phyloP scores from a whole-genome alignment of 2,329 filamentous ascomycete genomes.

The Fusarium sublunatum region DNA sequence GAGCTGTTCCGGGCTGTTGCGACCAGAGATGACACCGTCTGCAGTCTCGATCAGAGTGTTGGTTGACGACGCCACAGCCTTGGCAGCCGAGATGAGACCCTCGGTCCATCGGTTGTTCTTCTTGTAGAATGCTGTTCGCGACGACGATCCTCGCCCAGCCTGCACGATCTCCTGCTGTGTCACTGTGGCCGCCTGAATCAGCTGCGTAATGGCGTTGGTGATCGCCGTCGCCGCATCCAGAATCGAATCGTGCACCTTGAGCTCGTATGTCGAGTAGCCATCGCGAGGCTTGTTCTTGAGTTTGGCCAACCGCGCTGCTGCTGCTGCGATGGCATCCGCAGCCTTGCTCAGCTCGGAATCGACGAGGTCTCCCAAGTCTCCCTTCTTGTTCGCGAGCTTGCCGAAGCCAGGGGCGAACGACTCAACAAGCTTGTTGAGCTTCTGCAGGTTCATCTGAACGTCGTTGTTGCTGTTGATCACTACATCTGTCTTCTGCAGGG shows the following conservation, averaged over 20 bases:
- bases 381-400: slow-evolving; percentile 81
- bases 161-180: slow-evolving; percentile 98
- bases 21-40: slow-evolving; percentile 90
- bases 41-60: slow-evolving; percentile 98
- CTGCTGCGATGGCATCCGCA: slow-evolving; percentile 93
- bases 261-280: slow-evolving; percentile 93
- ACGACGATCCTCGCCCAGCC: slow-evolving; percentile 87
- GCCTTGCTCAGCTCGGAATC: slow-evolving; percentile 93
- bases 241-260: slow-evolving; percentile 95
- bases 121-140: slow-evolving; percentile 96
- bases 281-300: slow-evolving; percentile 97
- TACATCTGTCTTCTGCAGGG: slow-evolving; percentile 93
- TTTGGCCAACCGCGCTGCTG: slow-evolving; percentile 87
- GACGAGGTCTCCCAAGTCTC: slow-evolving; percentile 92
- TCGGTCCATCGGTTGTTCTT: slow-evolving; percentile 99
- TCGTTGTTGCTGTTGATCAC: slow-evolving; percentile 98
- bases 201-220: slow-evolving; percentile 89
- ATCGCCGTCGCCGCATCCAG: slow-evolving; percentile 92
- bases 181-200: slow-evolving; percentile 93
- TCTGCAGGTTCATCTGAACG: slow-evolving; percentile 92
- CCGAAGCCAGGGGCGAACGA: slow-evolving; percentile 88
- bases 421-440: slow-evolving; percentile 92
- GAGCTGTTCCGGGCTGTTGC: slow-evolving; percentile 94
- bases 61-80: slow-evolving; percentile 92
- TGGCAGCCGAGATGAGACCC: slow-evolving; percentile 94